Evolutionary conservation across 2,329 filamentous ascomycete species (phyloP), one percentile per base, ranked within the genome.

Genomic region (Capronia americana): DNA sequence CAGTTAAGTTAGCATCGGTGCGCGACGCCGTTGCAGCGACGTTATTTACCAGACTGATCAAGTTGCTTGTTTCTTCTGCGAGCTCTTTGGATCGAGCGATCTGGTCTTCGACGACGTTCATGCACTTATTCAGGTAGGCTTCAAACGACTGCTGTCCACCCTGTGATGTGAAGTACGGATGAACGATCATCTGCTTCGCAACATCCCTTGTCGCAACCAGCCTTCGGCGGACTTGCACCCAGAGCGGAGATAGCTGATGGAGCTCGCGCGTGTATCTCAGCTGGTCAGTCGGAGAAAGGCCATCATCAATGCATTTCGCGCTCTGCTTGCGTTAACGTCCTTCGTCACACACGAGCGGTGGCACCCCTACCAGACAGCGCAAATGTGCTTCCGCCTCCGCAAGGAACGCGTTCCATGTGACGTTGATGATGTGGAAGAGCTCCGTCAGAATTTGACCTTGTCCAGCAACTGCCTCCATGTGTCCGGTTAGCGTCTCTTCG

Each of bases 261-360:
- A 50, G 46, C 46, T 50, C 46, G 46, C 46, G 46, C 46, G 46
- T 50, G n/a, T 50, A 50, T 50, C 12, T 50, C 46, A 50, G 46
- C 46, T 50, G 46, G 46, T 50, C 46, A 4, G 46, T 50, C 23
- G 46, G 46, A 50, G 46, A 50, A 3, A 50, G 20, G 20, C 17
- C 46, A 24, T 50, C 46, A 23, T 50, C 20, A 23, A 50, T 50
- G 46, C 46, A 50, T 14, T 20, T 50, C 20, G 17, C 20, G 23
- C 46, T 50, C 46, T 50, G 20, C 46, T 50, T 50, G 12, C 12
- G 23, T 20, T 50, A 20, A 50, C n/a, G 24, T 0, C 20, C 12
- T 50, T 50, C 46, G n/a, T 26, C n/a, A 24, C 20, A 14, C 20
- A 26, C 5, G 20, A 7, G 6, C 12, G 46, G 17, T 23, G 12